Evolutionary conservation across 345 rosid genomes (phyloP), one percentile per base, ranked within the genome.

Genomic region (Leavenworthia alabamica): DNA sequence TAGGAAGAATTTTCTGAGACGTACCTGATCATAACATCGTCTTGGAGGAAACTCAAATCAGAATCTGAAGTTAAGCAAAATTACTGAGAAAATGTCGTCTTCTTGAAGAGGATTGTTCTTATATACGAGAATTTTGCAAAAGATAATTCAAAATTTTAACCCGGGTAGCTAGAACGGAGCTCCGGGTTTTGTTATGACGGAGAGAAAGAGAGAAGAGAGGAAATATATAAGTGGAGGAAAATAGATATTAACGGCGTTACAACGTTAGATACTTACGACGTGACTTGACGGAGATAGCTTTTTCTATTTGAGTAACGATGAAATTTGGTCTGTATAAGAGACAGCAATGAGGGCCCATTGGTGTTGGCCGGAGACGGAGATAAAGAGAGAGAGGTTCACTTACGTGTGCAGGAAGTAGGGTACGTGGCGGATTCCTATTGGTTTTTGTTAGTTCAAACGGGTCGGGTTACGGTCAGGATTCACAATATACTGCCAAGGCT

Each of bases 301-400:
- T 71, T 61, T 7, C 42, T 7, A 43, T 54, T 46, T 9, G 71
- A 46, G 63, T 62, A 47, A 55, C 64, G 64, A 55, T 63, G 70
- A 64, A 64, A 42, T 24, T 31, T 57, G 75, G 71, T 71, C 75
- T 71, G 61, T 43, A 44, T 23, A 71, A 71, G 61, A 71, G 65
- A 64, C 61, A 62, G 66, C 75, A 71, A n/a, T 35, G 36, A 51
- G 70, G 75, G 56, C 71, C 75, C 75, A 58, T 57, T 0, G 52
- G 52, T 58, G 66, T 64, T 71, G 37, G 75, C 70, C 66, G 71
- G 75, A 56, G 64, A 63, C 70, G 75, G 73, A 53, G 27, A 20
- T 53, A 44, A 19, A 26, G 26, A 56, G 70, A 62, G 64, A 62
- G 65, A 36, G 63, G 23, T 2, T 46, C 27, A 9, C 49, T 70